Evolutionary conservation across 169 alveolate species (phyloP).

Genomic region (Cystoisospora suis): DNA sequence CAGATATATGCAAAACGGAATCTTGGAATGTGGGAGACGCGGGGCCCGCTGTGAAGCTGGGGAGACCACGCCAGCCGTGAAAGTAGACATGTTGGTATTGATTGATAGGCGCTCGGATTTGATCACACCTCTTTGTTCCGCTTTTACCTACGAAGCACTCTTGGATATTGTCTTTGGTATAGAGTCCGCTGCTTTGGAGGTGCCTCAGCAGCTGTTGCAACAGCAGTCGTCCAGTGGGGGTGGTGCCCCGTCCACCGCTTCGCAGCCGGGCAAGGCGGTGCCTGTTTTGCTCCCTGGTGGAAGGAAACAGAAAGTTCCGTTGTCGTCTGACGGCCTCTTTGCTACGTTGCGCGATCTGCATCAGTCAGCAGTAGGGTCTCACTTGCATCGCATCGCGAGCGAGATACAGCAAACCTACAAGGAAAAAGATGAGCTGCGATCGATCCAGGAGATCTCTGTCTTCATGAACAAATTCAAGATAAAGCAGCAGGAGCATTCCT

Average conservation of each 20-base stretch:
- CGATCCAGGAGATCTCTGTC: conserved; percentile 83
- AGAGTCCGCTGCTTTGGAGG: conserved; percentile 75
- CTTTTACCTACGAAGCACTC: conserved; percentile 83
- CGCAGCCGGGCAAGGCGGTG: neutral
- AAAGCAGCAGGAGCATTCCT: conserved; percentile 86
- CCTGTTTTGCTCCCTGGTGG: conserved; percentile 27
- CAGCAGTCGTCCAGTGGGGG: conserved; percentile 47
- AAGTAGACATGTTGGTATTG: conserved; percentile 67
- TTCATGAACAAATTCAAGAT: conserved; percentile 84
- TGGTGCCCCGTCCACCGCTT: conserved; percentile 45
- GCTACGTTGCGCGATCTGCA: conserved; percentile 78
- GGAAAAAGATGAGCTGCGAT: conserved; percentile 82
- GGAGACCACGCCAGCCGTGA: neutral
- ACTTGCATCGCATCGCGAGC: conserved; percentile 84
- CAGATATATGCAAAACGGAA: neutral
- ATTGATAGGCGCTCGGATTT: conserved; percentile 80
- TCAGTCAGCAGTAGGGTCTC: conserved; percentile 80
- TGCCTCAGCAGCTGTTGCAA: conserved; percentile 67
- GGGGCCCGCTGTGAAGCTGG: neutral
- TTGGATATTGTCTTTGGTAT: conserved; percentile 76
- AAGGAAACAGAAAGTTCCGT: conserved; percentile 29
- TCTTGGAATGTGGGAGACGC: too few species aligned
- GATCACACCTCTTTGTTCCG: conserved; percentile 80
- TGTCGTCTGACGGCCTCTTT: conserved; percentile 76
- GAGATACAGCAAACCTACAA: conserved; percentile 84